Evolutionary conservation across 495 filamentous ascomycete species (phyloP).

Genomic region (Podospora didyma): DNA sequence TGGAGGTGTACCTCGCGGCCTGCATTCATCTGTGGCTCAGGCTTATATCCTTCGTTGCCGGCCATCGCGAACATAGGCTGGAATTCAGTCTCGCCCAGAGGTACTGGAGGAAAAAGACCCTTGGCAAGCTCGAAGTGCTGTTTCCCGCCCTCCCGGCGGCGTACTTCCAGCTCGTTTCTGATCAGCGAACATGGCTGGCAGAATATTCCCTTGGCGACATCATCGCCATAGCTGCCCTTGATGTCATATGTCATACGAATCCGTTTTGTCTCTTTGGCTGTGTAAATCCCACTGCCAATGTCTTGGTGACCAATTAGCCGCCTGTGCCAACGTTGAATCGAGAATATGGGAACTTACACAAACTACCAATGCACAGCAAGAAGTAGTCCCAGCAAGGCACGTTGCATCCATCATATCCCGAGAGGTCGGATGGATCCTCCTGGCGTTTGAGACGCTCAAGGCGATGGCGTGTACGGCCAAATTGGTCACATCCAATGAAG

Average conservation of each 20-base stretch:
- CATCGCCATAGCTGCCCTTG: slow-evolving; percentile 14
- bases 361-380: slow-evolving; percentile 10
- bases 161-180: slow-evolving; percentile 22
- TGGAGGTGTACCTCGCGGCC: slow-evolving; percentile 6
- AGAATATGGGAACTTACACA: slow-evolving; percentile 10
- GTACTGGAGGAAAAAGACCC: slow-evolving; percentile 7
- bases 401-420: slow-evolving; percentile 18
- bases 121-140: slow-evolving; percentile 1
- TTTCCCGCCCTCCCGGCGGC: slow-evolving; percentile 16
- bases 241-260: slow-evolving; percentile 24
- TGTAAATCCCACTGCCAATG: slow-evolving; percentile 26
- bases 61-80: slow-evolving; percentile 17
- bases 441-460: slow-evolving; percentile 9
- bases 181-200: slow-evolving; percentile 28
- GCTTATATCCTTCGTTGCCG: slow-evolving; percentile 9
- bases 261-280: slow-evolving; percentile 14
- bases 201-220: slow-evolving; percentile 21
- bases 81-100: slow-evolving; percentile 19
- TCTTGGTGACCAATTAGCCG: slow-evolving; percentile 3
- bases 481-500: slow-evolving; percentile 21
- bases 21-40: slow-evolving; percentile 18
- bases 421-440: slow-evolving; percentile 18
- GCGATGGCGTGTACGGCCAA: slow-evolving; percentile 19
- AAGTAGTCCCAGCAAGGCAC: slow-evolving; percentile 16
- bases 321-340: not conserved